Evolutionary conservation across 768 basidiomycete species (phyloP).

Genomic region (Lactarius hatsudake): DNA sequence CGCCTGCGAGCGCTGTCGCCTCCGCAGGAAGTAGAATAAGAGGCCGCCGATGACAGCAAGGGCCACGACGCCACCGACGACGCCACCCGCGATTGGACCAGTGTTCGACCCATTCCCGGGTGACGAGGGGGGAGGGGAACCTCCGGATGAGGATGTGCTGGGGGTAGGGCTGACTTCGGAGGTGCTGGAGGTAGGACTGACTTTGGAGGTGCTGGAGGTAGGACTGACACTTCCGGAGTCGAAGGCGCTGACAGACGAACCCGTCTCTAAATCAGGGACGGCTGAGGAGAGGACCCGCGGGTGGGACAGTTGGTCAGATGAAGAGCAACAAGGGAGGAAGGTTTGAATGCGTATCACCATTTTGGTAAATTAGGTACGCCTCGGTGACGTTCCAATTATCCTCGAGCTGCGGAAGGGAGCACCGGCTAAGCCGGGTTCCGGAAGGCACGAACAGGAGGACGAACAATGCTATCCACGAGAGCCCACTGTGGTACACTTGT

Average conservation of each 20-base stretch:
- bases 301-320: no score
- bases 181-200: no score
- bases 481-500: conserved; percentile 4
- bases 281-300: neutral
- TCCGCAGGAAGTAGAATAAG: neutral
- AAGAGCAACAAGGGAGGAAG: no score
- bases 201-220: no score
- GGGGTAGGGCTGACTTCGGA: no score
- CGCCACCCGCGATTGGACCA: neutral
- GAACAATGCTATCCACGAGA: neutral
- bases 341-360: neutral
- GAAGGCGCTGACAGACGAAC: neutral
- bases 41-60: neutral
- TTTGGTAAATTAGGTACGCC: neutral
- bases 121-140: no score
- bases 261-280: neutral
- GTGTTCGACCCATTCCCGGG: neutral
- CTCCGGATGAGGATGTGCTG: no score
- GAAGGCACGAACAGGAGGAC: neutral
- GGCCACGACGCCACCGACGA: neutral
- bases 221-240: no score
- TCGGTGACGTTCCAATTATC: neutral
- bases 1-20: neutral
- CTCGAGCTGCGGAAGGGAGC: neutral
- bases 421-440: neutral